Base-by-base conservation (phyloP, 2,329 filamentous ascomycete species). In the Chaetomiaceae sp. region DNA sequence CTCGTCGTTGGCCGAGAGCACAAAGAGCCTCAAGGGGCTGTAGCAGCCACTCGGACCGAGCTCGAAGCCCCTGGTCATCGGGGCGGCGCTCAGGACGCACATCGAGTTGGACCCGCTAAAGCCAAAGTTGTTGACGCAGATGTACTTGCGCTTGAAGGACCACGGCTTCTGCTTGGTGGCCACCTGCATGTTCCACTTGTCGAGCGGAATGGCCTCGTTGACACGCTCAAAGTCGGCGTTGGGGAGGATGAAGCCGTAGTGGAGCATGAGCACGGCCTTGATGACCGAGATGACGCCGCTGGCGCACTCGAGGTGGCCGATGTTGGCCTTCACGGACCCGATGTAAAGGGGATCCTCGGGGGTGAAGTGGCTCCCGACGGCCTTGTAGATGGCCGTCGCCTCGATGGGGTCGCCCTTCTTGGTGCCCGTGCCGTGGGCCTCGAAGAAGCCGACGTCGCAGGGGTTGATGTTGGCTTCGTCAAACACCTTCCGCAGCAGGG, bases 351-450 rank as follows among this genome's bases (percentile, higher is more conserved):
- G 65, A 6, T 66, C 60, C 2, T 60, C 51, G 9, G 48, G 27
- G 0, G 63, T 59, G 11, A 67, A 64, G 20, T 62, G 60, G 8
- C 53, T 54, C 8, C 66, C 65, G 23, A 74, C 64, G 11, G 67
- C 66, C 4, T 59, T 57, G n/a, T 66, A 59, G 22, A 78, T 69
- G n/a, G 72, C 75, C 1, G 57, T 60, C 0, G 72, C 72, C 58
- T 79, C 76, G 17, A 71, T 68, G 0, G 74, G 72, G 55, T 79
- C 76, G 2, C 76, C 77, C 4, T 71, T 71, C 27, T 66, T 62
- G 2, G 76, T 79, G 4, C 75, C 75, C 0, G 76, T 78, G 3
- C 75, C 76, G 54, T 79, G 75, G 5, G 68, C 66, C 60, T 75
- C 73, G 38, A 75, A 65, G 48, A 70, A 73, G 36, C 64, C 63